phyloP scores from a whole-genome alignment of 768 basidiomycete species.

The Rhizopogon roseolus region DNA sequence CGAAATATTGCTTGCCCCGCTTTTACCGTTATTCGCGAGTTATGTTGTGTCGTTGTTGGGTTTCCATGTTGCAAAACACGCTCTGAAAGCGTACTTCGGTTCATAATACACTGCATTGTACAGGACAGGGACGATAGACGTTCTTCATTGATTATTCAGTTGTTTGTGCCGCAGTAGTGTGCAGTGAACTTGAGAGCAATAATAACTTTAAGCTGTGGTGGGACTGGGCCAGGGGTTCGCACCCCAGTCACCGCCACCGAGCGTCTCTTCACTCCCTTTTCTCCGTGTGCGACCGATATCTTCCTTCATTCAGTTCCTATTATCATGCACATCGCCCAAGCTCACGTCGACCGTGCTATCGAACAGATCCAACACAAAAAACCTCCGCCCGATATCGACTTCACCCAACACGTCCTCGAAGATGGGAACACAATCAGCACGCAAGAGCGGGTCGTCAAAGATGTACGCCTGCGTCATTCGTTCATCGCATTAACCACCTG shows the following conservation, averaged over 20 bases:
- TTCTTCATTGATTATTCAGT: neutral
- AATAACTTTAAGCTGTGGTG: slow-evolving; percentile 2
- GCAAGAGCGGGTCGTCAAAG: slow-evolving; percentile 93
- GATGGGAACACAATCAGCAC: slow-evolving; percentile 91
- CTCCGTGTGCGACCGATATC: slow-evolving; percentile 2
- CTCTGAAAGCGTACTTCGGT: slow-evolving; percentile 78
- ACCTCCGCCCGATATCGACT: slow-evolving; percentile 68
- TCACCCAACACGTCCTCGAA: slow-evolving; percentile 87
- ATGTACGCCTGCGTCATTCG: slow-evolving; percentile 47
- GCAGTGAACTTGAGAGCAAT: neutral
- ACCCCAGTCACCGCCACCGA: slow-evolving; percentile 4
- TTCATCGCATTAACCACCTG: slow-evolving; percentile 6
- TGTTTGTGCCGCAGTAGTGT: neutral
- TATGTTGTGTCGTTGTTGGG: slow-evolving; percentile 87
- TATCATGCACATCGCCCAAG: slow-evolving; percentile 30
- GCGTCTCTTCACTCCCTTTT: slow-evolving; percentile 3
- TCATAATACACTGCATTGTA: slow-evolving; percentile 18
- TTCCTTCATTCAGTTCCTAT: neutral
- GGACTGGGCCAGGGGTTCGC: neutral
- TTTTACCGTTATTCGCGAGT: slow-evolving; percentile 80
- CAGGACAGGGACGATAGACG: neutral
- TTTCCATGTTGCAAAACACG: slow-evolving; percentile 84
- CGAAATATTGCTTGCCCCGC: slow-evolving; percentile 85
- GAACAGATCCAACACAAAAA: slow-evolving; percentile 38
- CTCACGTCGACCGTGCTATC: slow-evolving; percentile 30